phyloP scores from a whole-genome alignment of 2,329 filamentous ascomycete species.

The Teratosphaeria viscida region DNA sequence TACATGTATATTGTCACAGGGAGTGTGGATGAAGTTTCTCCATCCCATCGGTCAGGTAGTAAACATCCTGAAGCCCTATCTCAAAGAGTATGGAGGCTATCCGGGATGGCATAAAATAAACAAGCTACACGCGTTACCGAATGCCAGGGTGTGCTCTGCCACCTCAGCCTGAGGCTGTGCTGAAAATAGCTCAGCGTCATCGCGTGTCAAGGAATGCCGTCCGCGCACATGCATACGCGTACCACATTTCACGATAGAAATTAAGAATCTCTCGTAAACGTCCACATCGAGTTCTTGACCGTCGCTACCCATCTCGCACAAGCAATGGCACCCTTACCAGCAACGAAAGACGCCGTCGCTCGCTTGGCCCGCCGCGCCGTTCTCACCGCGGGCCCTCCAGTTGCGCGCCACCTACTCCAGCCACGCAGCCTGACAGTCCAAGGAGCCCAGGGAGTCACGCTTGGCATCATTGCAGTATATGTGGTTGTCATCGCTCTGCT shows the following conservation, averaged over 20 bases:
- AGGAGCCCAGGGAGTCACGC: conserved; percentile 58
- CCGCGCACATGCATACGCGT: background rate
- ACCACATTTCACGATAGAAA: background rate
- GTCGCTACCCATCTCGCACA: background rate
- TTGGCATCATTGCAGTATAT: conserved; percentile 62
- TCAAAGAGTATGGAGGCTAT: background rate
- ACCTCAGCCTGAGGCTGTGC: background rate
- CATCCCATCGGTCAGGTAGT: background rate
- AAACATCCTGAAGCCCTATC: no score
- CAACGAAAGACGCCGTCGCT: background rate
- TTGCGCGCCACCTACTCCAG: conserved; percentile 22
- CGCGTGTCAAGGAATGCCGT: background rate
- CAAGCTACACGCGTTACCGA: background rate
- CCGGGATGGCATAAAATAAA: background rate
- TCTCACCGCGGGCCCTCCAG: background rate
- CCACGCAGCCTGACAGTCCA: conserved; percentile 51
- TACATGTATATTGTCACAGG: background rate
- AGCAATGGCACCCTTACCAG: background rate
- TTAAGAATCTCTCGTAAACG: background rate
- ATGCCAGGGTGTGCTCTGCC: background rate
- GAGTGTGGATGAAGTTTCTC: background rate
- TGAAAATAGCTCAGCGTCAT: background rate
- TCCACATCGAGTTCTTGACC: background rate
- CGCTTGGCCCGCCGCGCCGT: background rate
- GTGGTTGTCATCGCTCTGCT: conserved; percentile 63